phyloP scores from a whole-genome alignment of 2,329 filamentous ascomycete species.

The Penicillium sp. region DNA sequence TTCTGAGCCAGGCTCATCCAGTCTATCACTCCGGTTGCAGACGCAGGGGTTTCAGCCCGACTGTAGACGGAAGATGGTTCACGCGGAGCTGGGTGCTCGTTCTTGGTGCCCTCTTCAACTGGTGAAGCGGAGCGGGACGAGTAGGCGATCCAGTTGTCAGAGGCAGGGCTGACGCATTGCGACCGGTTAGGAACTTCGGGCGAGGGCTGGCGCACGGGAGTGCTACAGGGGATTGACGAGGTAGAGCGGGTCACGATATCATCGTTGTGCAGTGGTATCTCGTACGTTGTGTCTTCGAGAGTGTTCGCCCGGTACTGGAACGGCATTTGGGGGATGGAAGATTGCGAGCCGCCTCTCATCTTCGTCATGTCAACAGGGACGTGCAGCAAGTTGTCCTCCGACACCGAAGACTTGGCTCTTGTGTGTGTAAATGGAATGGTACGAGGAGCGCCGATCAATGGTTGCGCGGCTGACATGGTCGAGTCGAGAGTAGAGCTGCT shows the following conservation, averaged over 20 bases:
- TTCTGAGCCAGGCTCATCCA: constrained; percentile 41
- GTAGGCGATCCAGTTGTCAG: constrained; percentile 50
- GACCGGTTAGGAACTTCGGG: constrained; percentile 34
- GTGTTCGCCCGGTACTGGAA: constrained; percentile 35
- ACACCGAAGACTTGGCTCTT: constrained; percentile 62
- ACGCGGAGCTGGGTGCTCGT: constrained; percentile 32
- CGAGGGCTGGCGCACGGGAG: constrained; percentile 36
- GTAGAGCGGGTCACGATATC: constrained; percentile 38
- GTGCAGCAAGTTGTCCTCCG: constrained; percentile 58
- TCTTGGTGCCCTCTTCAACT: constrained; percentile 23
- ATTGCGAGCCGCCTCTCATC: constrained; percentile 56
- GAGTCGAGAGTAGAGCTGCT: constrained; percentile 55
- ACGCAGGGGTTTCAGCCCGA: constrained; percentile 32
- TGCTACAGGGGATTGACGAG: constrained; percentile 35
- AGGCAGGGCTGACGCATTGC: constrained; percentile 42
- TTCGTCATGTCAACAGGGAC: constrained; percentile 54
- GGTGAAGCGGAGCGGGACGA: constrained; percentile 41
- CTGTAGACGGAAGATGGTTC: constrained; percentile 43
- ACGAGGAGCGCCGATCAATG: constrained; percentile 48
- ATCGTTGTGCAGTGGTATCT: constrained; percentile 32
- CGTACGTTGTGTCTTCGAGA: constrained; percentile 35
- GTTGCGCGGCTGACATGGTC: constrained; percentile 46
- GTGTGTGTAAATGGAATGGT: constrained; percentile 82
- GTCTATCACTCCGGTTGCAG: constrained; percentile 35
- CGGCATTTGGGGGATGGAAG: constrained; percentile 38